Conservation (phyloP, 441 rosid genomes). For the Theobroma grandiflorum region DNA sequence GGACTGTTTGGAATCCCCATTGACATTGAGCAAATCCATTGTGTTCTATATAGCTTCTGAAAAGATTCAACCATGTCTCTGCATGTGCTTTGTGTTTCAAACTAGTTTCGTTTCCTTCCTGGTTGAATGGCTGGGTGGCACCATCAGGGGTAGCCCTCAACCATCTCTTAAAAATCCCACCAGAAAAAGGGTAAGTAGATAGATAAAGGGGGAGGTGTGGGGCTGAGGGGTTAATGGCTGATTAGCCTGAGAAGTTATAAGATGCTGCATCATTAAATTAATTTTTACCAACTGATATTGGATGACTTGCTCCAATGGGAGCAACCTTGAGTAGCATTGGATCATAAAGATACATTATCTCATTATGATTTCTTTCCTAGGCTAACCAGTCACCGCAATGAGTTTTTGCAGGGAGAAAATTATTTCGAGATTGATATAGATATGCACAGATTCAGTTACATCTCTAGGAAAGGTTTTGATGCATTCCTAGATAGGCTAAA, state of each 20-base stretch:
- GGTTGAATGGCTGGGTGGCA: background rate
- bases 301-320: background rate
- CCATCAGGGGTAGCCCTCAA: background rate
- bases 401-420: constrained; percentile 64
- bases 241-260: background rate
- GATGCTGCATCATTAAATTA: background rate
- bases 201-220: background rate
- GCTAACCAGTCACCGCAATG: background rate
- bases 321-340: background rate
- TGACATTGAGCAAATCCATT: background rate
- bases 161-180: background rate
- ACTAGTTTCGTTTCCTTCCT: background rate
- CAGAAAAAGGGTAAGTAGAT: background rate
- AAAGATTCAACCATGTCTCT: background rate
- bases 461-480: constrained; percentile 90
- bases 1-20: background rate
- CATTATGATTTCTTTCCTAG: background rate
- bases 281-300: background rate
- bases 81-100: background rate
- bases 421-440: constrained; percentile 91
- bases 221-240: background rate
- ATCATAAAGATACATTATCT: background rate
- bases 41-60: background rate
- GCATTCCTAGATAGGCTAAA: constrained; percentile 83
- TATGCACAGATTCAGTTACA: constrained; percentile 91